Conservation (phyloP, 148 eudicot genomes). For the Rhododendron kiyosumense region DNA sequence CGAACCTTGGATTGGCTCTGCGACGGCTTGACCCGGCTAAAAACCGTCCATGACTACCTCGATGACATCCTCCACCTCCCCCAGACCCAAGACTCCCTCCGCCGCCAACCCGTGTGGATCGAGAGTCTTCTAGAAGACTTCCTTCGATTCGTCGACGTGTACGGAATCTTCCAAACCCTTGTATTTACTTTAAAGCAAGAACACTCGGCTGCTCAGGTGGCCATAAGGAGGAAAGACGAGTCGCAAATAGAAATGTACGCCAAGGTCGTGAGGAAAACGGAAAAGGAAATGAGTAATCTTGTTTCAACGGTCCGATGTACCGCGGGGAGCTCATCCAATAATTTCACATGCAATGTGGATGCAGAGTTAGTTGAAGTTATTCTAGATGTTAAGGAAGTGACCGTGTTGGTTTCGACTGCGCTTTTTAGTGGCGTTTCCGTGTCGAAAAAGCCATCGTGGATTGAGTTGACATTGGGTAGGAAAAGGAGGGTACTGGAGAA, state of each 20-base stretch:
- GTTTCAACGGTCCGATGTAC: slow-evolving; percentile 3
- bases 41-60: slow-evolving; percentile 53
- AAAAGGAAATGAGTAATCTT: slow-evolving; percentile 44
- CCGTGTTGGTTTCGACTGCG: slow-evolving; percentile 40
- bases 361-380: slow-evolving; percentile 33
- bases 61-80: slow-evolving; percentile 69
- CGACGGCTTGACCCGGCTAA: slow-evolving; percentile 40
- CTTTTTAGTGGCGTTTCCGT: slow-evolving; percentile 47
- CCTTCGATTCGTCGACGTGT: slow-evolving; percentile 59
- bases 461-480: slow-evolving; percentile 30
- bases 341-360: background rate
- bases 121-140: slow-evolving; percentile 73
- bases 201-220: slow-evolving; percentile 57
- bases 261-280: slow-evolving; percentile 51
- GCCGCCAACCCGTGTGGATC: slow-evolving; percentile 20
- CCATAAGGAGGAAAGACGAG: slow-evolving; percentile 47
- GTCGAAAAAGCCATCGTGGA: slow-evolving; percentile 33
- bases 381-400: slow-evolving; percentile 41
- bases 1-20: slow-evolving; percentile 31
- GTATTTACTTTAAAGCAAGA: slow-evolving; percentile 51
- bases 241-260: slow-evolving; percentile 31
- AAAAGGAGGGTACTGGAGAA: slow-evolving; percentile 25
- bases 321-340: background rate
- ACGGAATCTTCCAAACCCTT: slow-evolving; percentile 51
- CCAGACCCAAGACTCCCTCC: slow-evolving; percentile 54